Percentiles rank a stretch among this genome's conserved stretches.
phyloP scores from a whole-genome alignment of 768 basidiomycete species.

The Ephemerocybe angulata region DNA sequence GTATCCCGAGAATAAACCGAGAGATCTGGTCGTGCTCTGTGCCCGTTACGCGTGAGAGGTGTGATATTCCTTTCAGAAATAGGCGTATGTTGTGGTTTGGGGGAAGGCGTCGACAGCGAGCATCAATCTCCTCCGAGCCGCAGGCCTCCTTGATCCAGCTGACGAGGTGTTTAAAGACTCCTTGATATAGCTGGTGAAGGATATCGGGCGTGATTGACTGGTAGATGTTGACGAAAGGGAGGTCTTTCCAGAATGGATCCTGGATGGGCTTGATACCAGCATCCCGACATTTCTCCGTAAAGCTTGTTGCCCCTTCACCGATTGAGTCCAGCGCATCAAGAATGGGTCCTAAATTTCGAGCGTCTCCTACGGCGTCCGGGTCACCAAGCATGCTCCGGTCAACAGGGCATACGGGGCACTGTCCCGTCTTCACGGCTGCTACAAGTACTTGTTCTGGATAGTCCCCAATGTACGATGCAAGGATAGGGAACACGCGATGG shows the following conservation, averaged over 20 bases:
- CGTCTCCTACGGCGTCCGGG: neutral
- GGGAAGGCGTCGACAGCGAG: slow-evolving; percentile 27
- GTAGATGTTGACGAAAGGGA: slow-evolving; percentile 41
- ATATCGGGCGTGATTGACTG: slow-evolving; percentile 40
- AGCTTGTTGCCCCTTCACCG: slow-evolving; percentile 11
- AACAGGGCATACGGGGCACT: slow-evolving; percentile 26
- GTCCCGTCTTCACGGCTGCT: slow-evolving; percentile 20
- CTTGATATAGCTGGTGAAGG: slow-evolving; percentile 49
- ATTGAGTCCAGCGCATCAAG: slow-evolving; percentile 24
- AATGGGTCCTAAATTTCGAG: slow-evolving; percentile 15
- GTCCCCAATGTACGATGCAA: slow-evolving; percentile 37
- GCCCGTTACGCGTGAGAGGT: slow-evolving; percentile 29
- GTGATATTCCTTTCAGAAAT: slow-evolving; percentile 34
- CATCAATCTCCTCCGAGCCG: slow-evolving; percentile 32
- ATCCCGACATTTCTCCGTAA: slow-evolving; percentile 16
- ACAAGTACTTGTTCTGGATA: slow-evolving; percentile 45
- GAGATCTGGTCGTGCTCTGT: slow-evolving; percentile 32
- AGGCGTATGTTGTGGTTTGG: slow-evolving; percentile 30
- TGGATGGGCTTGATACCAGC: slow-evolving; percentile 24
- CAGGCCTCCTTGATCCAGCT: slow-evolving; percentile 28
- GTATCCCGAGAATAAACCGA: slow-evolving; percentile 25
- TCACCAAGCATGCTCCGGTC: slow-evolving; percentile 19
- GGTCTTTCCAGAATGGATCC: slow-evolving; percentile 38
- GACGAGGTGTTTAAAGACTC: slow-evolving; percentile 41
- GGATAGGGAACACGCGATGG: slow-evolving; percentile 32